Evolutionary conservation across 225 moss, liverwort and hornwort genomes (phyloP).

Genomic region (Takakia lepidozioides): DNA sequence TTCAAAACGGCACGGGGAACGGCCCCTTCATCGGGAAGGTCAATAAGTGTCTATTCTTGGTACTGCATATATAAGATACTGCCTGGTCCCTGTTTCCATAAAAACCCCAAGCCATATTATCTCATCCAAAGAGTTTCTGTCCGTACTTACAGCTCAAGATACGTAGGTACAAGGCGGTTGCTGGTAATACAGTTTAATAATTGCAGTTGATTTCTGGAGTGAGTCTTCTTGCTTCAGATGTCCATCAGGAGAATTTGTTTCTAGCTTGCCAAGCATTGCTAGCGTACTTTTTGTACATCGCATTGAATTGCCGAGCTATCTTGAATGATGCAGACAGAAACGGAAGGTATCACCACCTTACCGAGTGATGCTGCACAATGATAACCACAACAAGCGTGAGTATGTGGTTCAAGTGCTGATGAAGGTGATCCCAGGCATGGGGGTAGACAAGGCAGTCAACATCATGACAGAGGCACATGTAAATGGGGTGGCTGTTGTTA

Average conservation of each 20-base stretch:
- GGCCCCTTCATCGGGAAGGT: too few species aligned
- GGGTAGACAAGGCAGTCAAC: slow-evolving; percentile 85
- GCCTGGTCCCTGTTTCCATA: too few species aligned
- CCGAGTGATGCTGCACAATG: slow-evolving; percentile 90
- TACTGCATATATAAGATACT: too few species aligned
- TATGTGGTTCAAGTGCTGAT: slow-evolving; percentile 92
- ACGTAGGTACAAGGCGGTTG: too few species aligned
- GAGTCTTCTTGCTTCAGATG: background rate
- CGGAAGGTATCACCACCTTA: slow-evolving; percentile 87
- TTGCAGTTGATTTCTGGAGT: background rate
- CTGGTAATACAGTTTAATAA: too few species aligned
- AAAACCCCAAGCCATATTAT: too few species aligned
- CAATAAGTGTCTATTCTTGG: too few species aligned
- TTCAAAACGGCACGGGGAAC: too few species aligned
- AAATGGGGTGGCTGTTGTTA: slow-evolving; percentile 86
- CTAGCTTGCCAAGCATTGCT: background rate
- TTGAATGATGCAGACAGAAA: slow-evolving; percentile 65
- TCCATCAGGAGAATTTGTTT: background rate
- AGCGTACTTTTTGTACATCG: too few species aligned
- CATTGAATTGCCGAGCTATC: too few species aligned
- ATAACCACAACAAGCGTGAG: slow-evolving; percentile 87
- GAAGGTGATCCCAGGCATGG: slow-evolving; percentile 95
- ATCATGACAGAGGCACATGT: slow-evolving; percentile 91
- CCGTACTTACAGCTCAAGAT: too few species aligned
- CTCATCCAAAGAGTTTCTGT: too few species aligned